Conservation (phyloP, 768 basidiomycete species). For the Leccinum longicurvipes region DNA sequence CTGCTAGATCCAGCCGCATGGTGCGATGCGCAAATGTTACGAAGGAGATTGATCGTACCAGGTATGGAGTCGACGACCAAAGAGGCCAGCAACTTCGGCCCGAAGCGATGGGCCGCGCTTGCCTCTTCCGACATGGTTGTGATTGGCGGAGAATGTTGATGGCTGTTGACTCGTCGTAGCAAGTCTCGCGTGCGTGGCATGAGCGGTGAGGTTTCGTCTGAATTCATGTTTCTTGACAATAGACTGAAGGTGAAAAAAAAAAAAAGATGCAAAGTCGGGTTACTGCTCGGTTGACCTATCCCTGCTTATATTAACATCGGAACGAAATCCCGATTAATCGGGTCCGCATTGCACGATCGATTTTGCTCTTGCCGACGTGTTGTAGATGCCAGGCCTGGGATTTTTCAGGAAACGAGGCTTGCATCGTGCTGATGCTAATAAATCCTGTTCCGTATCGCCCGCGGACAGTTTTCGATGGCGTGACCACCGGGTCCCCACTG, state of each 20-base stretch:
- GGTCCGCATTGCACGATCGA: neutral
- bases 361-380: neutral
- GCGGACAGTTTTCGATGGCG: too few species aligned
- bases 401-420: conserved; percentile 21
- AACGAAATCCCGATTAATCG: conserved; percentile 7
- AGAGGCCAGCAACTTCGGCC: conserved; percentile 39
- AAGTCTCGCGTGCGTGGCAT: conserved; percentile 14
- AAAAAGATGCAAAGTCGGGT: neutral
- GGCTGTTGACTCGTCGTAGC: conserved; percentile 5
- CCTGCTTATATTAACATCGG: conserved; percentile 19
- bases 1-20: neutral
- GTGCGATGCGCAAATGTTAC: neutral
- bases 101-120: conserved; percentile 20
- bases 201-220: conserved; percentile 33
- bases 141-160: conserved; percentile 14
- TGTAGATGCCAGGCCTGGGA: conserved; percentile 1
- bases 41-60: conserved; percentile 35
- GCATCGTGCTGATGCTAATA: conserved; percentile 27
- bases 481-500: too few species aligned
- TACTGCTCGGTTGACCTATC: neutral
- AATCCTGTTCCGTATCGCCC: conserved; percentile 1
- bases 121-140: conserved; percentile 27
- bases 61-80: conserved; percentile 58
- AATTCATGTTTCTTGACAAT: conserved; percentile 13
- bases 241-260: conserved; percentile 8